These are phyloP conservation scores for Talaromyces sp. DNA, from an alignment of 2,329 filamentous ascomycete species.

Conservation along the genomic window DNA sequence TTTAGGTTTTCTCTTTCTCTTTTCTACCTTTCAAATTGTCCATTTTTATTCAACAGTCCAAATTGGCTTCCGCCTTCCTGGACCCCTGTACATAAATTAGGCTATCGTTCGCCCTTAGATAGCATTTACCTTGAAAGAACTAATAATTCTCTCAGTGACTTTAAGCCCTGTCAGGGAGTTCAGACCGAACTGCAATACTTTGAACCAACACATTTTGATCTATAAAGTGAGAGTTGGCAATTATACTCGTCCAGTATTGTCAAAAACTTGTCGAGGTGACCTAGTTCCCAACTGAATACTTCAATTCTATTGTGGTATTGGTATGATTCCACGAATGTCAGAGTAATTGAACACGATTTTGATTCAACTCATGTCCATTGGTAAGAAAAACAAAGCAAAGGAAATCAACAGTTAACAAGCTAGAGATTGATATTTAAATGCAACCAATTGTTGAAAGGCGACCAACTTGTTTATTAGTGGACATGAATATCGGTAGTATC, in stretches of 20 bases:
- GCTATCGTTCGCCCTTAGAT: not conserved
- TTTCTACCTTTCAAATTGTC: not conserved
- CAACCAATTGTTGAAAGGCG: no score
- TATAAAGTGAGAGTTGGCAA: not conserved
- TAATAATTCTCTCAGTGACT: not conserved
- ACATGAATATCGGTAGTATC: no score
- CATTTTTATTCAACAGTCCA: not conserved
- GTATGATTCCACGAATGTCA: not conserved
- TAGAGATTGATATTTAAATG: no score
- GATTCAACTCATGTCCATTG: not conserved
- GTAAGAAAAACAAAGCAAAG: not conserved
- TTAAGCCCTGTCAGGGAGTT: not conserved
- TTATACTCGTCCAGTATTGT: not conserved
- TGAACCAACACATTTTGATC: not conserved
- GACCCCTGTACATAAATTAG: not conserved
- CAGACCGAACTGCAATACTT: not conserved
- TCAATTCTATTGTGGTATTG: not conserved
- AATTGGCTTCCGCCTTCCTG: not conserved
- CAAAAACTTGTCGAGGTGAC: no score
- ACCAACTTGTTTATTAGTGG: no score
- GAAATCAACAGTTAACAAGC: not conserved
- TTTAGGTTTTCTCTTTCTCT: not conserved
- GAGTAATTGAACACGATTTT: not conserved
- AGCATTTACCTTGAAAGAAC: not conserved
- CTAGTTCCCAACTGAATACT: no score